Evolutionary conservation across 2,329 filamentous ascomycete genomes (phyloP), one percentile per base, ranked within the genome.

Genomic region (Malbranchea zuffiana): DNA sequence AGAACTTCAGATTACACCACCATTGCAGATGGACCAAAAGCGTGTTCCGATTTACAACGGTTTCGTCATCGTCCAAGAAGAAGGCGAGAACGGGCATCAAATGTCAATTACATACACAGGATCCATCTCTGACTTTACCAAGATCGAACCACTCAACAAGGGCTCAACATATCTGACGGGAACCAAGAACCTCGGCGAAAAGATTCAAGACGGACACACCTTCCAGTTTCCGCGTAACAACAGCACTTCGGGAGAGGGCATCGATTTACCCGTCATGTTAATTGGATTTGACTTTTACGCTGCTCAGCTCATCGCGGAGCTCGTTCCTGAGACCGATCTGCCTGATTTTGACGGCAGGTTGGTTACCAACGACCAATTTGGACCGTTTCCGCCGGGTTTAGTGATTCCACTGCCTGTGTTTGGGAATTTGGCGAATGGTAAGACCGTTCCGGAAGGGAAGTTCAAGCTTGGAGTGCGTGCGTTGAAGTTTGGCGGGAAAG

Each of bases 251-350:
- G 35, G 29, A n/a, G 33, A 36, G 23, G 33, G 32, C n/a, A 32
- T 63, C 64, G 34, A 75, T 78, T 30, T 54, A 78, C 17, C 75
- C 72, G 6, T 77, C 73, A 0, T 78, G 62, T 44, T 72, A 31
- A 21, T 35, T 5, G 31, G 30, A 3, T 20, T 42, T 3, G 36
- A 39, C 23, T 35, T 42, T 23, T 27, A 39, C 12, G 19, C 31
- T 2, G 16, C 19, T 12, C 19, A 35, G 11, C 30, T 42, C 18
- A 13, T 32, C 13, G 40, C 35, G 3, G 35, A 39, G n/a, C 11
- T 39, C 17, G 29, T 39, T 18, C 40, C 36, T 3, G 26, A 28
- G 6, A 7, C 5, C 5, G 15, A 20, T 2, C 39, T 35, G 27
- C 31, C 31, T 20, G 32, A 24, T 3, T 41, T 41, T 12, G 18